Evolutionary conservation across 192 early-diverging fungal genomes (phyloP).

Genomic region (Coemansia sp.): DNA sequence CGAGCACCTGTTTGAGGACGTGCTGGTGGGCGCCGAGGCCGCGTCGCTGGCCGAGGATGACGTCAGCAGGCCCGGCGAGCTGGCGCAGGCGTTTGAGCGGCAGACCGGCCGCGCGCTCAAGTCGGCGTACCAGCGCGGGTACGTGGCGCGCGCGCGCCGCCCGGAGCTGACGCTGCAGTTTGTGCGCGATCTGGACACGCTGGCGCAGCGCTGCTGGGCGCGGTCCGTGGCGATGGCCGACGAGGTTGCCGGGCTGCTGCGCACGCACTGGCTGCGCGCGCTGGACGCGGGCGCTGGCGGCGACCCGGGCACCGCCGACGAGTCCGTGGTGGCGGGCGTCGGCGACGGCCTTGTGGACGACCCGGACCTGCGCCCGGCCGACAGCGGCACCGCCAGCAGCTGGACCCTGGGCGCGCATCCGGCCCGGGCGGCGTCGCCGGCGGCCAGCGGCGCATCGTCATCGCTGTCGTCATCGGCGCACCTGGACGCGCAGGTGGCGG

Average conservation of each 20-base stretch:
- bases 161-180: slow-evolving; percentile 20
- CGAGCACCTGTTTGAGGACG: slow-evolving; percentile 46
- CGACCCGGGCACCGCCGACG: neutral
- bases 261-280: slow-evolving; percentile 32
- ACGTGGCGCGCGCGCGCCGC: slow-evolving; percentile 27
- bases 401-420: neutral
- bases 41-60: neutral
- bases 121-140: slow-evolving; percentile 26
- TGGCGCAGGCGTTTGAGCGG: slow-evolving; percentile 21
- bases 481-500: slow-evolving; percentile 22
- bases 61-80: neutral
- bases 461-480: neutral
- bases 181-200: slow-evolving; percentile 20
- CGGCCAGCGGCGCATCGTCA: neutral
- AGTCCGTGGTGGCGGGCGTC: neutral
- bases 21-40: slow-evolving; percentile 6
- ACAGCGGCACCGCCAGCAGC: neutral
- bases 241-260: slow-evolving; percentile 33
- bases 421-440: neutral
- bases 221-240: slow-evolving; percentile 26
- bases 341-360: neutral
- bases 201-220: slow-evolving; percentile 36
- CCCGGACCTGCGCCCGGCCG: neutral
- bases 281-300: slow-evolving; percentile 8
- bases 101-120: slow-evolving; percentile 13